Base-by-base conservation (phyloP, 345 rosid species). In the Triadica sebifera region DNA sequence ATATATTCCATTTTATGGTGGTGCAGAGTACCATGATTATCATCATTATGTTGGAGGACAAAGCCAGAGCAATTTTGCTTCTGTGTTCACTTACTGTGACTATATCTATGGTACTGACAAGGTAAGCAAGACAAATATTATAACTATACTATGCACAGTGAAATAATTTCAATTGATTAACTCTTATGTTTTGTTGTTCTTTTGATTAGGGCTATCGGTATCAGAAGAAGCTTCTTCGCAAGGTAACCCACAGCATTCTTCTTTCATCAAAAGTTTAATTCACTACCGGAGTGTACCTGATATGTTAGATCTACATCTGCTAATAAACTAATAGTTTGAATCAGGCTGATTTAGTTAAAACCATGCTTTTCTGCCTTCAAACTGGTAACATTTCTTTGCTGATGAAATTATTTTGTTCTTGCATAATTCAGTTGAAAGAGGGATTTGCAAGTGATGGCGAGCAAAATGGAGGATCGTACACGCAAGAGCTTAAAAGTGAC, bases 31-130 rank as follows among this genome's bases (percentile, higher is more conserved):
- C 83, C 99, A 95, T 70, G 99, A 95, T 81, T 95, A 95, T 75
- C 98, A 95, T 81, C 99, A 95, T 78, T 95, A 93, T 74, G 98
- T 95, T 75, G 99, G 99, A 79, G 97, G 88, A 80, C 96, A 96
- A 81, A 93, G 98, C 89, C 99, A 93, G 61, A 93, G 99, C 83
- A 95, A 95, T 83, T 95, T 95, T 69, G 97, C 99, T 65, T 95
- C 99, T 13, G 92, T 95, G 38, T 95, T 95, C 83, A 93, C 99
- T 49, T 95, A 95, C 71, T 95, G 99, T 79, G 99, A 95, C 85
- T 89, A 71, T 81, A 77, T 95, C n/a, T 95, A 95, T 81, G 97
- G 99, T 78, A 95, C 99, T 46, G 94, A 91, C 82, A 95, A 93
- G 94, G 98, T 95, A 71, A 72, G 16, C 47, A 8, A n/a, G 20